Conservation (phyloP, 805 yeast species). For the Torulaspora delbrueckii region DNA sequence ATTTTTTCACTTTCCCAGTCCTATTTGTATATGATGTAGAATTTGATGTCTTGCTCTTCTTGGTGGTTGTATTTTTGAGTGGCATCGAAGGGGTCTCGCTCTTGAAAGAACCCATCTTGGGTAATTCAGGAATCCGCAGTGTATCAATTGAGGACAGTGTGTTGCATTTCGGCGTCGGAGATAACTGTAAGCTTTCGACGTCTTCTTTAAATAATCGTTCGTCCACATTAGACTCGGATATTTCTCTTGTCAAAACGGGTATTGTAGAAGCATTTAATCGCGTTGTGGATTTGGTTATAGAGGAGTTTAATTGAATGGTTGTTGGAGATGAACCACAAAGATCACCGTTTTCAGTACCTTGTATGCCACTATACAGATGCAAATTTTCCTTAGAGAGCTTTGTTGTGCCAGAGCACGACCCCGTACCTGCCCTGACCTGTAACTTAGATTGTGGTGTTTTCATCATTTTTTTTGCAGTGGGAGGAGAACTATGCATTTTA, state of each 20-base stretch:
- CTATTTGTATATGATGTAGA: constrained; percentile 1
- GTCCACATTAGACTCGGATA: constrained; percentile 19
- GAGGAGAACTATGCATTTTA: constrained; percentile 16
- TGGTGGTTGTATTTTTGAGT: not conserved
- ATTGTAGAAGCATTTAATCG: constrained; percentile 17
- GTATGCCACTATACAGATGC: not conserved
- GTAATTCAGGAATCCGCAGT: constrained; percentile 31
- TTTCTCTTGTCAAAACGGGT: constrained; percentile 17
- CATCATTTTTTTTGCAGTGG: constrained; percentile 5
- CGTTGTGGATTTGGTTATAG: constrained; percentile 31
- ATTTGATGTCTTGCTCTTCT: constrained; percentile 3
- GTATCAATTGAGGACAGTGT: constrained; percentile 7
- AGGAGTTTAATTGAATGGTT: constrained; percentile 34
- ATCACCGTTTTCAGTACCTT: constrained; percentile 17
- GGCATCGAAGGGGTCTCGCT: constrained; percentile 19
- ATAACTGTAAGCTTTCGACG: constrained; percentile 20
- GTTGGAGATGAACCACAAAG: constrained; percentile 36
- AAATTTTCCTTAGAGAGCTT: not conserved
- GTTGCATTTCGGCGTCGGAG: constrained; percentile 33
- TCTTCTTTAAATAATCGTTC: constrained; percentile 19
- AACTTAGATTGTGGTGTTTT: constrained; percentile 10
- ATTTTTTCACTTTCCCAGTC: constrained; percentile 19
- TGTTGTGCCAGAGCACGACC: not conserved
- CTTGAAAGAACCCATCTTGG: constrained; percentile 36
- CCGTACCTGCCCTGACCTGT: not conserved